These are phyloP conservation scores for Miscanthus sacchariflorus DNA, from an alignment of 202 grass and related monocot genomes.

Conservation along the genomic window DNA sequence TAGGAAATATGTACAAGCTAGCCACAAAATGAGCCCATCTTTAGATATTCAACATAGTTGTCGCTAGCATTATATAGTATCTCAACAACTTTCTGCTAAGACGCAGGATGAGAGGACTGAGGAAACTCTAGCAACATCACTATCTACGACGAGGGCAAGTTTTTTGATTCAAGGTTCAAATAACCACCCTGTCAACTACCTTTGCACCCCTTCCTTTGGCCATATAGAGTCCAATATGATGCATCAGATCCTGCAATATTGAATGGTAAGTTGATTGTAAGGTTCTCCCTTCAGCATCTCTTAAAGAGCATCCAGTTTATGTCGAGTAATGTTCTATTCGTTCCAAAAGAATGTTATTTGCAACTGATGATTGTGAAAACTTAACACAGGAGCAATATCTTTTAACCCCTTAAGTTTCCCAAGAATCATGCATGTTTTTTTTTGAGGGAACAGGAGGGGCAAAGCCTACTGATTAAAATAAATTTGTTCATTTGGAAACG, in stretches of 20 bases:
- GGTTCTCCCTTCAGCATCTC: conserved; percentile 7
- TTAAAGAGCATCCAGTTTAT: not conserved
- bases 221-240: conserved; percentile 89
- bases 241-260: conserved; percentile 73
- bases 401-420: not conserved
- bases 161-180: conserved; percentile 39
- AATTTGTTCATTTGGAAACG: not conserved
- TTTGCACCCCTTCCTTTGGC: conserved; percentile 77
- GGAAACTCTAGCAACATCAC: conserved; percentile 19
- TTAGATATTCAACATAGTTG: not conserved
- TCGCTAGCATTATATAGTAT: not conserved
- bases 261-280: conserved; percentile 14
- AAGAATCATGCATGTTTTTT: not conserved
- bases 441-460: not conserved
- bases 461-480: not conserved
- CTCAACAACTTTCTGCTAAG: not conserved
- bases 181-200: conserved; percentile 65
- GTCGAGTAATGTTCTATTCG: not conserved
- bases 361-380: not conserved
- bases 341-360: not conserved
- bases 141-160: not conserved
- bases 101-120: conserved; percentile 15
- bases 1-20: not conserved
- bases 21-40: not conserved
- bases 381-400: not conserved